phyloP scores from a whole-genome alignment of 2,329 filamentous ascomycete genomes.

The Pseudocercospora vitis region DNA sequence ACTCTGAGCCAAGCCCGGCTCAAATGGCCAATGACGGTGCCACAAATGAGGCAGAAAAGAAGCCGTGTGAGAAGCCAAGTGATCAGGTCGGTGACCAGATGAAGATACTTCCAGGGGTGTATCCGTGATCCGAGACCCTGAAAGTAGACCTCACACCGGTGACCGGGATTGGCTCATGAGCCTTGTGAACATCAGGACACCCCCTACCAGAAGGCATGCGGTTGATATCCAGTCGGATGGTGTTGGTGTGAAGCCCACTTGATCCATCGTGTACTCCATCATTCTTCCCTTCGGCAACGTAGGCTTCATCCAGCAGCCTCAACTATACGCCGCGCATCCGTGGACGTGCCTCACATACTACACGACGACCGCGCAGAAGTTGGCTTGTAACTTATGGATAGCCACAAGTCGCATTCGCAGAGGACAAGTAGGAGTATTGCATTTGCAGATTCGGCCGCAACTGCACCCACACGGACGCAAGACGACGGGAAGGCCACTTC shows the following conservation, averaged over 20 bases:
- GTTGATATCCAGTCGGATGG: not conserved
- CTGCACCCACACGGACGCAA: not conserved
- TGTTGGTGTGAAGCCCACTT: not conserved
- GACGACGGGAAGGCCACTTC: constrained; percentile 5
- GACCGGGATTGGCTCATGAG: not conserved
- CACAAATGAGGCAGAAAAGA: not conserved
- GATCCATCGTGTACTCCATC: not conserved
- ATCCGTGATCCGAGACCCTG: not conserved
- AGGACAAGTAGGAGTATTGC: not conserved
- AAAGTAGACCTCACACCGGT: not conserved
- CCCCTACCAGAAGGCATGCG: not conserved
- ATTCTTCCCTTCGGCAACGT: too few species aligned
- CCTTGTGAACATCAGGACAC: not conserved
- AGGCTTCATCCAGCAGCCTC: too few species aligned
- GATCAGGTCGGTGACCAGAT: not conserved
- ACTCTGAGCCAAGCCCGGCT: too few species aligned
- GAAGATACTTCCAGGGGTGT: not conserved
- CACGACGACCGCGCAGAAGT: not conserved
- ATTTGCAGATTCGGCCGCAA: not conserved
- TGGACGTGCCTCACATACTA: not conserved
- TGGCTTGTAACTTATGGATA: not conserved
- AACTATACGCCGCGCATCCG: not conserved
- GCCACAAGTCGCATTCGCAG: not conserved
- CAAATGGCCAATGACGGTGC: too few species aligned
- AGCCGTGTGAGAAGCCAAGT: too few species aligned